Evolutionary conservation across 2,329 filamentous ascomycete species (phyloP).

Genomic region (Colletotrichum costaricense): DNA sequence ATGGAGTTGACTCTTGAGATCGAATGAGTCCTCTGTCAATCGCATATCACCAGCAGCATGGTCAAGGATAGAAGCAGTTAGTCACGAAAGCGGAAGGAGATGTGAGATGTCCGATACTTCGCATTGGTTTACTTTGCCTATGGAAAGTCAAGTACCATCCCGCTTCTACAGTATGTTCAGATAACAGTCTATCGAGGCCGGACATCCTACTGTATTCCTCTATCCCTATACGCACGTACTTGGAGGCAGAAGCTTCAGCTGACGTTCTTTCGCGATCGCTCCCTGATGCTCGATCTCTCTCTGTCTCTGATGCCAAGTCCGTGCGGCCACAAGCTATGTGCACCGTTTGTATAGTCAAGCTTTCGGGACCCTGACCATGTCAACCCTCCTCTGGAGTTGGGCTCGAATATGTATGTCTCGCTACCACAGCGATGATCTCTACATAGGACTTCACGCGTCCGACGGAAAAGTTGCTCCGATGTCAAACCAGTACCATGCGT

Average conservation of each 20-base stretch:
- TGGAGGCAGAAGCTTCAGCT: background rate
- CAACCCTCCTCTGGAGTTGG: background rate
- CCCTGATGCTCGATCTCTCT: background rate
- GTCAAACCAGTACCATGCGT: background rate
- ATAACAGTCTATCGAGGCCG: background rate
- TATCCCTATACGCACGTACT: background rate
- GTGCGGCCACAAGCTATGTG: background rate
- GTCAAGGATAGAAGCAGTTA: background rate
- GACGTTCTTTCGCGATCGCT: background rate
- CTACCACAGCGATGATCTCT: slow-evolving; percentile 6
- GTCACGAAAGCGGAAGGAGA: background rate
- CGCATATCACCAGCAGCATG: background rate
- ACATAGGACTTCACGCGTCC: background rate
- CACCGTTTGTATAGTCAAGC: background rate
- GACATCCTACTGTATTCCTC: background rate
- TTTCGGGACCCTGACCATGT: background rate
- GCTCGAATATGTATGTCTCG: slow-evolving; percentile 10
- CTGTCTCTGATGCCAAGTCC: background rate
- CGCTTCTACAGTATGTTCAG: background rate
- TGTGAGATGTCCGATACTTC: background rate
- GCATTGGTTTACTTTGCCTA: background rate
- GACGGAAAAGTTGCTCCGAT: background rate
- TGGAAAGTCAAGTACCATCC: background rate
- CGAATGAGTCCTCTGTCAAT: background rate
- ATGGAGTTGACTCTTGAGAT: background rate